These are phyloP conservation scores for Suillus weaverae DNA, from an alignment of 768 basidiomycete species.

Conservation along the genomic window DNA sequence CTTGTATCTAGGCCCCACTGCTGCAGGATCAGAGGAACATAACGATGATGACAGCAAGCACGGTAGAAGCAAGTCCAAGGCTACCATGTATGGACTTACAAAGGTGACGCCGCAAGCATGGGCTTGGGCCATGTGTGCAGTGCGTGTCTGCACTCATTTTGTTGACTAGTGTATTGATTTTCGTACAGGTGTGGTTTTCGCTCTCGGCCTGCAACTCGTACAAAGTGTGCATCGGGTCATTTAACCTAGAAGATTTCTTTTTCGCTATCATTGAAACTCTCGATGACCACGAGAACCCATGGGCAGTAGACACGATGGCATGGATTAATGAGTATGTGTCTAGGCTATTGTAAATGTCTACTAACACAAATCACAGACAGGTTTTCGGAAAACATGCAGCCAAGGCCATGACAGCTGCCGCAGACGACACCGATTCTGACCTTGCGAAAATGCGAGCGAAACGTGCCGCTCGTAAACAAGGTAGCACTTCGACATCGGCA, in stretches of 20 bases:
- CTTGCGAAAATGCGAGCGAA: not conserved
- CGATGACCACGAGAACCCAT: not conserved
- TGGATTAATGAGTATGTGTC: not conserved
- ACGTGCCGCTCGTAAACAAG: not conserved
- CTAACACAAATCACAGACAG: not conserved
- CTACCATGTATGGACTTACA: too few species aligned
- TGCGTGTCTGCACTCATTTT: not conserved
- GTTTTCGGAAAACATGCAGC: not conserved
- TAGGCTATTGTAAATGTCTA: not conserved
- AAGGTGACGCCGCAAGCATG: too few species aligned
- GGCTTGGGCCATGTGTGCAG: too few species aligned
- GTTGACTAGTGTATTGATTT: not conserved
- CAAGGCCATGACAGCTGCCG: not conserved
- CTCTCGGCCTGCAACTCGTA: not conserved
- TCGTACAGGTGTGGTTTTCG: not conserved
- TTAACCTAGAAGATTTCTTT: conserved; percentile 1
- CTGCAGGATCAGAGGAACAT: too few species aligned
- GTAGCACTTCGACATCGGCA: too few species aligned
- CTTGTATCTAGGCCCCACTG: too few species aligned
- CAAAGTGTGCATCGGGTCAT: not conserved
- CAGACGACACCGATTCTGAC: not conserved
- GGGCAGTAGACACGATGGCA: not conserved
- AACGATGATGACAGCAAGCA: too few species aligned
- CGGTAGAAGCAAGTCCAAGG: too few species aligned
- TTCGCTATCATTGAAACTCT: not conserved